Evolutionary conservation across 1,284 basidiomycete species (phyloP).

Genomic region (Anthracocystis walkeri): DNA sequence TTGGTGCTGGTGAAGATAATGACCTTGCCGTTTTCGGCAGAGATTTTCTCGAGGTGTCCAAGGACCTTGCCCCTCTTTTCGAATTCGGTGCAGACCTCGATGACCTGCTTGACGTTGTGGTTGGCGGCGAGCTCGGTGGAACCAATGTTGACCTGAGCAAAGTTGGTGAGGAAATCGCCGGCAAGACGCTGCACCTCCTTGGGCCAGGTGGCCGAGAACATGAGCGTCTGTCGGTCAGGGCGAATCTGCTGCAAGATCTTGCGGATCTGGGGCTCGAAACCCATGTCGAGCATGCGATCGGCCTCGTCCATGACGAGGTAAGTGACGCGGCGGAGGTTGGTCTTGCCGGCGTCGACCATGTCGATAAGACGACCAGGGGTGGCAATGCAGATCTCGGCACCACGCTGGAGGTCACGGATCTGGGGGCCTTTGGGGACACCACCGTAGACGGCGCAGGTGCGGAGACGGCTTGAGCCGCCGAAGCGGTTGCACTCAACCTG

Average conservation of each 20-base stretch:
- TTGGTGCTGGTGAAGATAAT: slow-evolving; percentile 99
- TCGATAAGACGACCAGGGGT: slow-evolving; percentile 78
- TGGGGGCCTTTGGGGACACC: slow-evolving; percentile 98
- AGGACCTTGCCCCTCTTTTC: slow-evolving; percentile 96
- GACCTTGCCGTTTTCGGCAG: slow-evolving; percentile 95
- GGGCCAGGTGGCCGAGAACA: slow-evolving; percentile 98
- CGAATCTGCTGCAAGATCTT: slow-evolving; percentile 97
- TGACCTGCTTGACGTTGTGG: slow-evolving; percentile 93
- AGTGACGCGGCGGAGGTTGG: slow-evolving; percentile 92
- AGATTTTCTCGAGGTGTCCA: slow-evolving; percentile 97
- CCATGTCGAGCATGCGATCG: slow-evolving; percentile 98
- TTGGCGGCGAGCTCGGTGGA: slow-evolving; percentile 98
- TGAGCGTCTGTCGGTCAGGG: slow-evolving; percentile 84
- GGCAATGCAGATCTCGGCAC: slow-evolving; percentile 94
- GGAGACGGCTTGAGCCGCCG: slow-evolving; percentile 94
- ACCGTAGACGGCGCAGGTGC: slow-evolving; percentile 98
- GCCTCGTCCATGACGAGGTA: slow-evolving; percentile 99
- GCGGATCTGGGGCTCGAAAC: slow-evolving; percentile 99
- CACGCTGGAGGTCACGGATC: slow-evolving; percentile 95
- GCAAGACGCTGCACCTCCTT: slow-evolving; percentile 99
- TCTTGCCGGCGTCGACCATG: slow-evolving; percentile 95
- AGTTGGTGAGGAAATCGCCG: slow-evolving; percentile 93
- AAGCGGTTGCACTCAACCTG: slow-evolving; percentile 99
- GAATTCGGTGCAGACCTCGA: slow-evolving; percentile 96
- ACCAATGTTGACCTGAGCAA: slow-evolving; percentile 98